Base-by-base conservation (phyloP, 2,329 filamentous ascomycete genomes). In the Amphichorda felina region DNA sequence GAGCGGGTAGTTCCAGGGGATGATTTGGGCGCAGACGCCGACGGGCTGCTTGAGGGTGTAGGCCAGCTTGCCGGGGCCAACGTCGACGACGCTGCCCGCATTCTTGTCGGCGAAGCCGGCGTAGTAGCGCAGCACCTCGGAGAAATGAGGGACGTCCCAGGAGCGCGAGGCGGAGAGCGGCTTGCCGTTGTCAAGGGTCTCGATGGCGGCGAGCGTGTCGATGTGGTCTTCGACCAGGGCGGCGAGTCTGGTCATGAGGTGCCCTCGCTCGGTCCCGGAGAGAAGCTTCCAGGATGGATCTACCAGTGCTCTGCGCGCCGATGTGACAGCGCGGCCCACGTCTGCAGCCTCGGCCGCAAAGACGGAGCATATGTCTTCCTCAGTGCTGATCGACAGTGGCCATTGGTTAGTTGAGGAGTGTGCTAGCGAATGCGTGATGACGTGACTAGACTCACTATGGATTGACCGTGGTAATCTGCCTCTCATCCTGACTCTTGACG, bases 131-230 rank as follows among this genome's bases (percentile, higher is more conserved):
- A 70, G 60, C 16, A 73, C 39, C 31, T 49, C 60, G 4, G 54
- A 59, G 11, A 82, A 50, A 50, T 82, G 78, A 32, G 74, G 73
- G 30, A 63, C 64, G 75, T 68, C 51, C 82, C 13, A 14, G 22
- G 14, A 16, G 22, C 13, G 50, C 0, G 82, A 66, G 11, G 79
- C 75, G 2, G 59, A 56, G 54, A 81, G 85, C 2, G 81, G 77
- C 38, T 56, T 38, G 55, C 79, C 82, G 48, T 84, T 86, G 49
- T 87, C 81, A 80, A 80, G 86, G 0, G 82, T 82, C 57, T 88
- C 82, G 16, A 62, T 53, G 3, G 59, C 60, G 17, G 58, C 57
- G 13, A 64, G 42, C 1, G 48, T 35, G 37, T 63, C 62, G 30
- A 64, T 68, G 53, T 87, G 66, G 49, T 74, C 52, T 42, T 82